Percentiles rank a stretch among this genome's conserved stretches.
Evolutionary conservation across 306 rosid species (phyloP).

Genomic region (Quercus suber): DNA sequence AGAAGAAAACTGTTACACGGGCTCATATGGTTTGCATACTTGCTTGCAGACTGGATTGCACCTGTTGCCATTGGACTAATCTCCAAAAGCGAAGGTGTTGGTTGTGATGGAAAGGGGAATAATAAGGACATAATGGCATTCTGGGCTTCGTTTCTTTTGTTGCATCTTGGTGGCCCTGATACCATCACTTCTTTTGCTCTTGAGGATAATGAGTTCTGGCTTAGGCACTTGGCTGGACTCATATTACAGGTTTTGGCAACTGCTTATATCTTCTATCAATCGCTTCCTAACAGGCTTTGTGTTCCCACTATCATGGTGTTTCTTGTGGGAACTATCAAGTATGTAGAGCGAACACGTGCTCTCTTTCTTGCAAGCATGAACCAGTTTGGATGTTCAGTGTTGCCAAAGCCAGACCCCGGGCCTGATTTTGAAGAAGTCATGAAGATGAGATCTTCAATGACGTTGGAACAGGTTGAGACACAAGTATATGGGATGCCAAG

Average conservation of each 20-base stretch:
- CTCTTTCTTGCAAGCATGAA: slow-evolving; percentile 29
- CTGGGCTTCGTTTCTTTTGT: slow-evolving; percentile 32
- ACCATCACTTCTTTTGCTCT: slow-evolving; percentile 36
- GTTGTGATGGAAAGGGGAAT: too few species aligned
- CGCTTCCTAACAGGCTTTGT: slow-evolving; percentile 1
- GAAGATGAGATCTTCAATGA: neutral
- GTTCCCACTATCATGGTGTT: slow-evolving; percentile 13
- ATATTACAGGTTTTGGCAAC: slow-evolving; percentile 18
- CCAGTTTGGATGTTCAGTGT: slow-evolving; percentile 16
- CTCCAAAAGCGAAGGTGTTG: neutral
- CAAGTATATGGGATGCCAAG: too few species aligned
- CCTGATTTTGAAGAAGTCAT: slow-evolving; percentile 28
- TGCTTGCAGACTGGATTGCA: slow-evolving; percentile 29
- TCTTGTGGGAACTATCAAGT: slow-evolving; percentile 26
- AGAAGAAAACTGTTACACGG: neutral
- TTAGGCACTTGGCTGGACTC: slow-evolving; percentile 23
- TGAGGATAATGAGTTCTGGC: slow-evolving; percentile 36
- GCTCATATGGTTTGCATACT: slow-evolving; percentile 24
- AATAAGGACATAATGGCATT: slow-evolving; percentile 8
- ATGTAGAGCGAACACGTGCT: slow-evolving; percentile 25
- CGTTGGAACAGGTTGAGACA: too few species aligned
- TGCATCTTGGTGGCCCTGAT: slow-evolving; percentile 42
- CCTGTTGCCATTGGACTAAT: slow-evolving; percentile 24
- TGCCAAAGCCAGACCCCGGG: slow-evolving; percentile 16
- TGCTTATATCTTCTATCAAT: slow-evolving; percentile 3